Conservation (phyloP, 495 filamentous ascomycete species). For the Clavariopsis aquatica region DNA sequence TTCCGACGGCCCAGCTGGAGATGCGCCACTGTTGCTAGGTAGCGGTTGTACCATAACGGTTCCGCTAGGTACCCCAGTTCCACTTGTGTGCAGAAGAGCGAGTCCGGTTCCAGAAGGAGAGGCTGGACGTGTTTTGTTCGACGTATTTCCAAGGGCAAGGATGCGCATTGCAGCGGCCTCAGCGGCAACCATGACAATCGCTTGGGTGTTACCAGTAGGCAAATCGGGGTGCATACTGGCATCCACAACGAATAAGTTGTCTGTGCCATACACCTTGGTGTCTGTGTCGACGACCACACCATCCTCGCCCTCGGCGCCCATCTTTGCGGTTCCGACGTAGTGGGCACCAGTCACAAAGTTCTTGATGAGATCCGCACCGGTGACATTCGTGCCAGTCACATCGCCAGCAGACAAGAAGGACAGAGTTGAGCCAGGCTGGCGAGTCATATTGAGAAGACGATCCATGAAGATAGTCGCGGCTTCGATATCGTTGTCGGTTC, state of each 20-base stretch:
- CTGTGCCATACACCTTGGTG: conserved; percentile 30
- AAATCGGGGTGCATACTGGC: conserved; percentile 52
- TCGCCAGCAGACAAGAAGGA: conserved; percentile 23
- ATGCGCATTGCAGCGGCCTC: conserved; percentile 40
- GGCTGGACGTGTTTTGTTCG: conserved; percentile 1
- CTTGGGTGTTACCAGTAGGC: conserved; percentile 49
- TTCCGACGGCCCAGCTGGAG: not conserved
- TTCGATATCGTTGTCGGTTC: conserved; percentile 30
- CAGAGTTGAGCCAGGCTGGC: conserved; percentile 21
- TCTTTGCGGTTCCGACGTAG: conserved; percentile 27
- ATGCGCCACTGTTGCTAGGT: not conserved
- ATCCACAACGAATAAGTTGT: conserved; percentile 33
- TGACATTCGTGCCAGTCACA: conserved; percentile 20
- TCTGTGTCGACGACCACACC: conserved; percentile 26
- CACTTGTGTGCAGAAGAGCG: not conserved
- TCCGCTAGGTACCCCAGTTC: not conserved
- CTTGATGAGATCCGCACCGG: not conserved
- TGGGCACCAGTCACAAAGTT: not conserved
- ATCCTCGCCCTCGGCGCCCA: conserved; percentile 14
- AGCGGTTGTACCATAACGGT: not conserved
- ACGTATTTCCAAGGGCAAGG: conserved; percentile 5
- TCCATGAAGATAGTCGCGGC: conserved; percentile 28
- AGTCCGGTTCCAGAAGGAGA: conserved; percentile 3
- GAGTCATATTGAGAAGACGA: conserved; percentile 27
- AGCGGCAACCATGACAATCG: conserved; percentile 51